Percentiles rank a stretch among this genome's conserved stretches.
Evolutionary conservation across 208 protist species (phyloP).

Genomic region (Endotrypanum monterogeii): DNA sequence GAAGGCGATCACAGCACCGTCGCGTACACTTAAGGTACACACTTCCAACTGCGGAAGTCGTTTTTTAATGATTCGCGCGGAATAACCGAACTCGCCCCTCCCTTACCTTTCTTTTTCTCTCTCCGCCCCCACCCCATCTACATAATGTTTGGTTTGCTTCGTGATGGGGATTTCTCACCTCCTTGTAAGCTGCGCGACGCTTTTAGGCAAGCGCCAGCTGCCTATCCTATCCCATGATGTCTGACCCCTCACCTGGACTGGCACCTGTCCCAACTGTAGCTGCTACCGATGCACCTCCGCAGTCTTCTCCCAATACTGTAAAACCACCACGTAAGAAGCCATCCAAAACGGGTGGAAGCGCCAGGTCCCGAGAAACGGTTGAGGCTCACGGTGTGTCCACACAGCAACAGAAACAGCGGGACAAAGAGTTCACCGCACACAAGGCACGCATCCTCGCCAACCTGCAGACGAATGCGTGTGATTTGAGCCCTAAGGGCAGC

Average conservation of each 20-base stretch:
- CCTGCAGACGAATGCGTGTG: slow-evolving; percentile 65
- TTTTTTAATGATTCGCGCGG: not conserved
- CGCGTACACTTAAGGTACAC: not conserved
- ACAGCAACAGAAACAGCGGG: slow-evolving; percentile 47
- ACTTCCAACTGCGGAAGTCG: not conserved
- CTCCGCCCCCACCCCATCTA: not conserved
- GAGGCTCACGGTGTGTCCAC: not conserved
- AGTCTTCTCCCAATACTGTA: slow-evolving; percentile 9
- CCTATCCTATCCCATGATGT: not conserved
- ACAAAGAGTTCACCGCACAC: slow-evolving; percentile 73
- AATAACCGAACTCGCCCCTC: not conserved
- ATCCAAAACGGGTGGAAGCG: not conserved
- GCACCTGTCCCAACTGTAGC: not conserved
- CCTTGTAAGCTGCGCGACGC: not conserved
- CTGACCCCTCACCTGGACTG: not conserved
- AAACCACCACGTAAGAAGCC: slow-evolving; percentile 40
- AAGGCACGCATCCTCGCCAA: slow-evolving; percentile 68
- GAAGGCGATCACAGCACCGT: not conserved
- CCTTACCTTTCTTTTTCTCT: not conserved
- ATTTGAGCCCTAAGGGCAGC: slow-evolving; percentile 72
- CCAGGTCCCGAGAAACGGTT: not conserved
- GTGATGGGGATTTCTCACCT: not conserved
- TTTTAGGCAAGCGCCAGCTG: not conserved
- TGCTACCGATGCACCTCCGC: not conserved
- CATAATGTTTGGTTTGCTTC: not conserved